Evolutionary conservation across 2,329 filamentous ascomycete genomes (phyloP), one percentile per base, ranked within the genome.

Genomic region (Cercospora janseana): DNA sequence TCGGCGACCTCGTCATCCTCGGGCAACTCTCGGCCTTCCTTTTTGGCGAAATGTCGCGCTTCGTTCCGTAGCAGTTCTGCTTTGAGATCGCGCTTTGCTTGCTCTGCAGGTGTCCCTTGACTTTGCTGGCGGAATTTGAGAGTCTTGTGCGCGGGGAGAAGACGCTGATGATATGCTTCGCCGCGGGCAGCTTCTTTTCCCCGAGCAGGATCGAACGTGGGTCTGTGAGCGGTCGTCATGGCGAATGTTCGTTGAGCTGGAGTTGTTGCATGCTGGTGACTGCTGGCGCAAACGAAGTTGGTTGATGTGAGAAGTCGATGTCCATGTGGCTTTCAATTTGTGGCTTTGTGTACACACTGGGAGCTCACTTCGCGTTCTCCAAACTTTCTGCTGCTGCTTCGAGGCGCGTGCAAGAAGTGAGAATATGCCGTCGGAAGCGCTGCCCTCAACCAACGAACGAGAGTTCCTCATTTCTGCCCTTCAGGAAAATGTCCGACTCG

Each of bases 141-240:
- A 58, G 88, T 85, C 9, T 88, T 97, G 70, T 98, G 87, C 24
- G 93, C 93, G 26, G 93, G 92, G 10, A 96, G 84, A 12, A 97
- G 86, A 63, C 93, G 87, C 72, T 97, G 92, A 69, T 98, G 93
- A 75, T 96, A 97, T 62, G 90, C 92, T 42, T 89, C 88, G 40
- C 93, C 93, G 64, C 90, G 86, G 53, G 90, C 86, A 64, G 91
- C 89, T 72, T 98, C 93, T 78, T 96, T 96, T 69, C 93, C 93
- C 68, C 86, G 83, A 32, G 92, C 91, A 59, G 93, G 93, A 70
- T 98, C 93, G 68, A 98, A 98, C 0, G 93, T 98, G 49, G 93
- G 93, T 74, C 93, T 87, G 68, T 85, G 82, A 51, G 82, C 82
- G 72, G 71, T 73, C 28, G 69, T 71, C 75, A 77, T 77, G 10